A percentile compares a stretch with the other conserved stretches of the same genome.
These are phyloP conservation scores for Paramarasmius palmivorus DNA, from an alignment of 1,284 basidiomycete genomes.

Conservation along the genomic window DNA sequence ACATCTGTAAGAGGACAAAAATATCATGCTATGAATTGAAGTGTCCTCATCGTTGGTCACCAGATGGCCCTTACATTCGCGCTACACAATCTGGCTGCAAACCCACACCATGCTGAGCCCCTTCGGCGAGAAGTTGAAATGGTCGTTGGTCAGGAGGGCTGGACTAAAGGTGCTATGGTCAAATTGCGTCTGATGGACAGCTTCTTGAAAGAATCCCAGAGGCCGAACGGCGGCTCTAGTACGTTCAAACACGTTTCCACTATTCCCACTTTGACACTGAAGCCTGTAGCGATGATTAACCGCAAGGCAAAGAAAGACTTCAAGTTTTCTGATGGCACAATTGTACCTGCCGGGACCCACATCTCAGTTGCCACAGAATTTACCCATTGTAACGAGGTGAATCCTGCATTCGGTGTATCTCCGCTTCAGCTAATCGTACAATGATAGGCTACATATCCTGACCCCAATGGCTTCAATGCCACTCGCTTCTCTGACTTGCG, in stretches of 20 bases:
- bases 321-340: conserved; percentile 31
- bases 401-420: background rate
- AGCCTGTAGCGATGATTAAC: no score
- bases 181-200: conserved; percentile 39
- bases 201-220: conserved; percentile 34
- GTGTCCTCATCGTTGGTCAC: background rate
- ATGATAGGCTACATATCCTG: conserved; percentile 16
- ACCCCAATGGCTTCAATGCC: conserved; percentile 9
- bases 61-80: conserved; percentile 32
- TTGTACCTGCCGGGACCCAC: conserved; percentile 25
- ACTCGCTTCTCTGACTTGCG: conserved; percentile 4
- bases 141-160: conserved; percentile 33
- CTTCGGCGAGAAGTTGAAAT: conserved; percentile 44
- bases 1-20: background rate
- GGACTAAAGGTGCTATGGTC: conserved; percentile 35
- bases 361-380: conserved; percentile 19
- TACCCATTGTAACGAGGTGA: conserved; percentile 19
- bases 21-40: background rate
- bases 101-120: conserved; percentile 36
- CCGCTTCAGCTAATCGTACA: background rate
- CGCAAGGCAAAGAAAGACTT: conserved; percentile 19
- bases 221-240: conserved; percentile 26
- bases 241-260: conserved; percentile 3
- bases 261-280: conserved; percentile 6
- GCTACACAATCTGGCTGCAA: conserved; percentile 39